Evolutionary conservation across 2,329 filamentous ascomycete genomes (phyloP), one percentile per base, ranked within the genome.

Genomic region (Knufia fluminis): DNA sequence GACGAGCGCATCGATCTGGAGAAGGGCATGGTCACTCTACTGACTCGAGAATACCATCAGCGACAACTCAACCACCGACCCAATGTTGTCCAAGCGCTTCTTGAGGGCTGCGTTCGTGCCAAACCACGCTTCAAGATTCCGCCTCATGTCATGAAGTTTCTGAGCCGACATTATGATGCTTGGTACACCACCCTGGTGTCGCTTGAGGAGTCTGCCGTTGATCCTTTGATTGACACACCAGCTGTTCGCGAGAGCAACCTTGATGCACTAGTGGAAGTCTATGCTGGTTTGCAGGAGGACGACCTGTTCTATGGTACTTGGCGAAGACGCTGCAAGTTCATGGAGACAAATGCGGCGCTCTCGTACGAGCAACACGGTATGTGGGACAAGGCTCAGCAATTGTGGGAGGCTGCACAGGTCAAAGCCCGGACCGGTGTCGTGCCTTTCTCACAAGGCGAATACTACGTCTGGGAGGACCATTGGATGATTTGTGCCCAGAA

Each of bases 401-500:
- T 96, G 71, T 98, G 97, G 66, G 92, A 99, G 67, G 84, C 84
- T 49, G 92, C 94, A 0, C 94, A 98, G 67, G 88, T 98, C 65
- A 98, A 97, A 66, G 92, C 94, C 39, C 81, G 94, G 41, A 97
- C 91, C 0, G 92, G 90, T 46, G 87, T 91, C n/a, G 81, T 97
- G 53, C 91, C 92, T 0, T 97, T 96, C 66, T 95, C 91, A 1
- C 86, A 94, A 60, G 89, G 84, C 26, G 92, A 99, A 67, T 99
- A 99, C 68, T 96, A 94, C 79, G 78, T 99, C 1, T 99, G 92
- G 92, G 92, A 99, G 68, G 92, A 99, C 63, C 94, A 98, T 60
- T 99, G 92, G 92, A 83, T 98, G 36, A 77, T 96, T 44, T 98
- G 92, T 65, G 92, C 91, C 0, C 89, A 97, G 69, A 98, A 98